phyloP scores from a whole-genome alignment of 768 basidiomycete species.

The Suillus sp. region DNA sequence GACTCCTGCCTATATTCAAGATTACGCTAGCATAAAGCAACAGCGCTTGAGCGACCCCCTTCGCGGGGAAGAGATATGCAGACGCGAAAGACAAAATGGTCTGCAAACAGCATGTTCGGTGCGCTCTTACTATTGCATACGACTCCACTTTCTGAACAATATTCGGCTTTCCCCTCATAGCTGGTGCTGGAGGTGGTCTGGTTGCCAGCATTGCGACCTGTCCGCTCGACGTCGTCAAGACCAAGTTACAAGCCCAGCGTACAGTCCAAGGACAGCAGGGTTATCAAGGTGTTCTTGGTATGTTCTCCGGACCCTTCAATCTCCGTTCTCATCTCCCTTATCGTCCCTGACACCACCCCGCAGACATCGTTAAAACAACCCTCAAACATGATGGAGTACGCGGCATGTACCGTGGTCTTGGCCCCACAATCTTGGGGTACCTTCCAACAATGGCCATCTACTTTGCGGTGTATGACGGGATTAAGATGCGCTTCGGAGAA shows the following conservation, averaged over 20 bases:
- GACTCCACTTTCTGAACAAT: slow-evolving; percentile 5
- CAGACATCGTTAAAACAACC: slow-evolving; percentile 61
- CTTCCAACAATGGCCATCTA: slow-evolving; percentile 99
- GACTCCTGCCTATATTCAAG: neutral
- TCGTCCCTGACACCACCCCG: slow-evolving; percentile 14
- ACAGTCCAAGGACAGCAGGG: slow-evolving; percentile 64
- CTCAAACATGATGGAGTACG: slow-evolving; percentile 70
- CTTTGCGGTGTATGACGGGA: slow-evolving; percentile 95
- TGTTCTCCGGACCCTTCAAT: slow-evolving; percentile 27
- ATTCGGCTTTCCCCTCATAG: slow-evolving; percentile 38
- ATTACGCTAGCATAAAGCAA: slow-evolving; percentile 2
- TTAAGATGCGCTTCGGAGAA: slow-evolving; percentile 83
- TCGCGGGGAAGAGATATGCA: slow-evolving; percentile 71
- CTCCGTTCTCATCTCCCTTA: slow-evolving; percentile 20
- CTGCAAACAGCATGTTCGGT: slow-evolving; percentile 84
- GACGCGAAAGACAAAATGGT: slow-evolving; percentile 61
- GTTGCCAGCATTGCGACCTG: slow-evolving; percentile 93
- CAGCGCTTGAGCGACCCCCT: slow-evolving; percentile 37
- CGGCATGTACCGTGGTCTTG: slow-evolving; percentile 95
- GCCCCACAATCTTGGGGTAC: slow-evolving; percentile 95
- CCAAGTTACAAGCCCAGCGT: slow-evolving; percentile 93
- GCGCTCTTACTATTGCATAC: slow-evolving; percentile 26
- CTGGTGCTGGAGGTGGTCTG: slow-evolving; percentile 94
- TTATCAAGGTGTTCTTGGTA: slow-evolving; percentile 79
- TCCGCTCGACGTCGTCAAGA: slow-evolving; percentile 97